Percentiles rank a stretch among this genome's conserved stretches.
Conservation (phyloP, 139 green algal genomes). For the Closterium sp. region DNA sequence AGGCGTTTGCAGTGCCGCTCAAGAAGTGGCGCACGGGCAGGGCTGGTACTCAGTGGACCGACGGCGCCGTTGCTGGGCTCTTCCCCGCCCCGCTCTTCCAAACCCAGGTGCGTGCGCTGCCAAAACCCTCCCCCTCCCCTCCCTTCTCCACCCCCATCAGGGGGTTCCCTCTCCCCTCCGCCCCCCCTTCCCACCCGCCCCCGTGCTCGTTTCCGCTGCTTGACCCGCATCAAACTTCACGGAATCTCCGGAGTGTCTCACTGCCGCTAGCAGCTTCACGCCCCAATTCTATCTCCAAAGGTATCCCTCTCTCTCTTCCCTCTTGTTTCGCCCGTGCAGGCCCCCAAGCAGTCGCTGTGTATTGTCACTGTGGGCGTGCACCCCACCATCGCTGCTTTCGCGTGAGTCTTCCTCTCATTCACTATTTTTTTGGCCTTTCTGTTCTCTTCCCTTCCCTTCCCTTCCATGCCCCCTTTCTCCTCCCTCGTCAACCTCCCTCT, state of each 20-base stretch:
- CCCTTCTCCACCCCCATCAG: too few relatives aligned
- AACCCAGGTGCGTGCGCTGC: background rate
- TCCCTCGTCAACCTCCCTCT: too few relatives aligned
- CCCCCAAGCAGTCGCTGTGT: background rate
- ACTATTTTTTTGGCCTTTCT: background rate
- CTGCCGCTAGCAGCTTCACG: background rate
- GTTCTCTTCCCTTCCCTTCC: background rate
- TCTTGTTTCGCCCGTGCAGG: background rate
- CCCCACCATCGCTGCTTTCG: background rate
- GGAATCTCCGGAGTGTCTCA: background rate
- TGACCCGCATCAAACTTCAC: too few relatives aligned
- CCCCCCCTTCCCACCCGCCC: too few relatives aligned
- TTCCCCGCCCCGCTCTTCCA: background rate
- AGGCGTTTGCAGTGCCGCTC: constrained; percentile 1
- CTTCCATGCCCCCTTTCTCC: background rate
- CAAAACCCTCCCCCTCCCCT: too few relatives aligned
- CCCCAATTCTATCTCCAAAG: background rate
- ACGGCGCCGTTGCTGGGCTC: background rate
- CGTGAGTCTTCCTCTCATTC: background rate
- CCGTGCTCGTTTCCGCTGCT: too few relatives aligned
- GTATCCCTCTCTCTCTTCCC: too few relatives aligned
- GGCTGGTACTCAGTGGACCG: background rate
- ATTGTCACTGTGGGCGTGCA: background rate
- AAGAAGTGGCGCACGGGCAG: constrained; percentile 5
- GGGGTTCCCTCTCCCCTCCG: too few relatives aligned